Conservation (phyloP, 257 asterid genomes). For the Nicotiana undulata region DNA sequence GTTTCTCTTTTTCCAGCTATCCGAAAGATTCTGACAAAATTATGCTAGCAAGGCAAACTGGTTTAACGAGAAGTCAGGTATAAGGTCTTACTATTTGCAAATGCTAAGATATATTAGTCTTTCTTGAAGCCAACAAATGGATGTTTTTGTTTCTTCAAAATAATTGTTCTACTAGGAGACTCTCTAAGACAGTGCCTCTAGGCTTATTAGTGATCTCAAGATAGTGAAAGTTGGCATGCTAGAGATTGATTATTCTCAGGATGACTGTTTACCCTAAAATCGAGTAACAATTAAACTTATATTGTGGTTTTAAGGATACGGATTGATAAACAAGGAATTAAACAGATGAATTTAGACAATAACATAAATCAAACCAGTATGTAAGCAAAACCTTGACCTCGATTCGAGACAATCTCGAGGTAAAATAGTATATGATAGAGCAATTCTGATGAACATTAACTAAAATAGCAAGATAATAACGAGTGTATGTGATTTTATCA, state of each 20-base stretch:
- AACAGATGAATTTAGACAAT: no score
- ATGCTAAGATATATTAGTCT: not conserved
- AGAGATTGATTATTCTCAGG: not conserved
- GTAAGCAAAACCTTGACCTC: no score
- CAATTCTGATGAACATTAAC: no score
- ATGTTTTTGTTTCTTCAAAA: not conserved
- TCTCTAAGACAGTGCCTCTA: not conserved
- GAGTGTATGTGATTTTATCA: no score
- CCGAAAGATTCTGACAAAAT: constrained; percentile 89
- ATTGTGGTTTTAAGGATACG: no score
- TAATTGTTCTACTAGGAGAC: not conserved
- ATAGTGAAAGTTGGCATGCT: not conserved
- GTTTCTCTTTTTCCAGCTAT: constrained; percentile 39
- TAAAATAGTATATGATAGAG: no score
- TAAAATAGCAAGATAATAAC: no score
- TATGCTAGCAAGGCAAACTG: constrained; percentile 87
- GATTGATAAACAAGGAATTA: no score
- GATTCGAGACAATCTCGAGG: no score
- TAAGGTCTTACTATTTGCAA: not conserved
- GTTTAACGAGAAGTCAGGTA: constrained; percentile 90
- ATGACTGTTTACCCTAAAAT: no score
- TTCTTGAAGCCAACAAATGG: not conserved
- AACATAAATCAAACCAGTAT: no score
- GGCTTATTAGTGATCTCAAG: not conserved
- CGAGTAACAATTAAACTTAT: no score